Conservation (phyloP, 768 basidiomycete genomes). For the Antrodiella citrinella region DNA sequence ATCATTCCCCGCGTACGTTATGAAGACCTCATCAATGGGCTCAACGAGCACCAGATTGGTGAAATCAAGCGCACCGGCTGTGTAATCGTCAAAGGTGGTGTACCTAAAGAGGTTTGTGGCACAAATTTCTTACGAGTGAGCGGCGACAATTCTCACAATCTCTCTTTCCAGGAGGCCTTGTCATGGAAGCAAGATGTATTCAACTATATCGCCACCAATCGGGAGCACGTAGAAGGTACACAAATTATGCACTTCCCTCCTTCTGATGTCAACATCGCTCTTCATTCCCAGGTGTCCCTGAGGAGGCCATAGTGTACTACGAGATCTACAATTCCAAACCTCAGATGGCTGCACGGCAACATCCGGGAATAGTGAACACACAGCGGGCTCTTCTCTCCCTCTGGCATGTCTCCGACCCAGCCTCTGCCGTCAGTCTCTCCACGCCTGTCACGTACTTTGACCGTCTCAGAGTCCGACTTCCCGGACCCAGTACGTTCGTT, state of each 20-base stretch:
- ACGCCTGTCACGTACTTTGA: conserved; percentile 74
- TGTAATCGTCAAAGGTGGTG: conserved; percentile 48
- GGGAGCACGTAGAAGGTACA: conserved; percentile 39
- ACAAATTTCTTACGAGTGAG: no score
- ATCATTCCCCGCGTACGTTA: conserved; percentile 45
- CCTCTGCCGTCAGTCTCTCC: conserved; percentile 35
- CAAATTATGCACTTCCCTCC: not conserved
- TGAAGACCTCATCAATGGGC: conserved; percentile 34
- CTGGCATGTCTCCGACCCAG: conserved; percentile 44
- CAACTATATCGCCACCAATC: conserved; percentile 46
- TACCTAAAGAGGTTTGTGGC: conserved; percentile 49
- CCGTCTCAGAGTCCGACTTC: conserved; percentile 62
- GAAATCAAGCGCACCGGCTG: conserved; percentile 45
- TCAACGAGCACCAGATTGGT: conserved; percentile 36
- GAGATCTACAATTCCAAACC: conserved; percentile 64
- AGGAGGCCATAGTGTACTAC: conserved; percentile 60
- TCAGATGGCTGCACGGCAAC: conserved; percentile 63
- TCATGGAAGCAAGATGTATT: conserved; percentile 48
- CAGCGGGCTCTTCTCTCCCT: conserved; percentile 51
- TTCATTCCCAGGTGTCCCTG: conserved; percentile 48
- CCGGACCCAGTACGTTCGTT: conserved; percentile 61
- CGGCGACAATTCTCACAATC: no score
- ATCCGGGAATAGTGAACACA: conserved; percentile 47
- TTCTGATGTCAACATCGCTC: not conserved
- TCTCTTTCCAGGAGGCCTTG: conserved; percentile 56